Evolutionary conservation across 768 basidiomycete genomes (phyloP), one percentile per base, ranked within the genome.

Genomic region (Ephemerocybe angulata): DNA sequence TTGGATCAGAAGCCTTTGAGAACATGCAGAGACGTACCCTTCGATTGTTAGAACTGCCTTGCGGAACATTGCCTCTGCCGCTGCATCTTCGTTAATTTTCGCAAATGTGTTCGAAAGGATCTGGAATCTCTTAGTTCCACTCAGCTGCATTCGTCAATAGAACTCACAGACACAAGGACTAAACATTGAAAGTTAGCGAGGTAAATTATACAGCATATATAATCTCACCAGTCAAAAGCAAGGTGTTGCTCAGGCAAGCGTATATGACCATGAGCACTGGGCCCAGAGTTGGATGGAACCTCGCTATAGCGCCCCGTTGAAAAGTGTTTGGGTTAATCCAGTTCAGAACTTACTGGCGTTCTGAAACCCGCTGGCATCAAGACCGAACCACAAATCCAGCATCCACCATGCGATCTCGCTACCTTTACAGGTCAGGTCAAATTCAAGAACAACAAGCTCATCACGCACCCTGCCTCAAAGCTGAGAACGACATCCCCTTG

Each of bases 101-200:
- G 95, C 86, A 67, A 99, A 99, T 0, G 97, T 98, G 65, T 98
- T 92, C 5, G 93, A 93, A 24, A 99, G 75, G 47, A 98, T 98
- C 91, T 93, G 61, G 17, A 38, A 30, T 53, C 30, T 35, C 13
- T 57, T 24, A 51, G 30, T 27, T 25, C 35, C 42, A 28, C 24
- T 29, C 38, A 21, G 10, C 22, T 41, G 21, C 27, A 54, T 13
- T 28, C 28, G 10, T 19, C 21, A 29, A 44, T 24, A 4, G 0
- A 7, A 68, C 85, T 55, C 66, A 90, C 89, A 58, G 90, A 90
- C 55, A 91, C 89, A 46, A 91, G 79, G 22, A 91, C 88, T 89
- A 50, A 3, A 35, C 12, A 25, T 22, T 57, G 47, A 11, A 57
- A 24, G n/a, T 58, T 31, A 58, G 44, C 58, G 24, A 59, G 49